phyloP scores from a whole-genome alignment of 2,329 filamentous ascomycete genomes.

The Alternaria longipes region DNA sequence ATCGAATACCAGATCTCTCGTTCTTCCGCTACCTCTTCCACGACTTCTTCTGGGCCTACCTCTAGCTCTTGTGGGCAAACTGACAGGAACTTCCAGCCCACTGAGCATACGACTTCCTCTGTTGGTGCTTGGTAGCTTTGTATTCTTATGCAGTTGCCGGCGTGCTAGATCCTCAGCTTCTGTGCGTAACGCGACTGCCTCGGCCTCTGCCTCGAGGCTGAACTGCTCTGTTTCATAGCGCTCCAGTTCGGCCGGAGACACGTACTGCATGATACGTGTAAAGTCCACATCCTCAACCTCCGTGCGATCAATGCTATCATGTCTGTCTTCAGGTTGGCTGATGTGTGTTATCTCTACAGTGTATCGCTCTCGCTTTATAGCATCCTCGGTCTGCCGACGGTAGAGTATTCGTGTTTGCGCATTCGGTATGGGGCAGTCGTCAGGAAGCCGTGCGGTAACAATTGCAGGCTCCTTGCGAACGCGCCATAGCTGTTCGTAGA shows the following conservation, averaged over 20 bases:
- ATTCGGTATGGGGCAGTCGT: slow-evolving; percentile 39
- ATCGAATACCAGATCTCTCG: neutral
- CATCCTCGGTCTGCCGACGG: slow-evolving; percentile 40
- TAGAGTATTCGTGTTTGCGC: slow-evolving; percentile 41
- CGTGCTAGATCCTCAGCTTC: slow-evolving; percentile 34
- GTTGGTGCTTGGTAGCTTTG: slow-evolving; percentile 18
- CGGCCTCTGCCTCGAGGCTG: slow-evolving; percentile 37
- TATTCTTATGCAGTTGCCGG: slow-evolving; percentile 37
- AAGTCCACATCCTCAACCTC: slow-evolving; percentile 38
- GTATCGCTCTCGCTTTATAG: slow-evolving; percentile 37
- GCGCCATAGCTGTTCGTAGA: slow-evolving; percentile 44
- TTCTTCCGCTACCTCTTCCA: slow-evolving; percentile 20
- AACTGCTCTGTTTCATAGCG: slow-evolving; percentile 47
- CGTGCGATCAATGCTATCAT: slow-evolving; percentile 6
- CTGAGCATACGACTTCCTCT: slow-evolving; percentile 23
- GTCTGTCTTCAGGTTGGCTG: slow-evolving; percentile 1
- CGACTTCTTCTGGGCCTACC: slow-evolving; percentile 21
- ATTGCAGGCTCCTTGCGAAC: slow-evolving; percentile 37
- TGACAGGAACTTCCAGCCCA: slow-evolving; percentile 17
- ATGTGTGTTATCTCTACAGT: slow-evolving; percentile 29
- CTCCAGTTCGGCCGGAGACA: slow-evolving; percentile 42
- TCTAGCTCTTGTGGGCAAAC: slow-evolving; percentile 16
- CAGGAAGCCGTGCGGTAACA: slow-evolving; percentile 36
- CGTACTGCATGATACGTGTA: slow-evolving; percentile 41
- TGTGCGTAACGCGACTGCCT: slow-evolving; percentile 28